Base-by-base conservation (phyloP, 2,329 filamentous ascomycete genomes). In the Fusarium sublunatum region DNA sequence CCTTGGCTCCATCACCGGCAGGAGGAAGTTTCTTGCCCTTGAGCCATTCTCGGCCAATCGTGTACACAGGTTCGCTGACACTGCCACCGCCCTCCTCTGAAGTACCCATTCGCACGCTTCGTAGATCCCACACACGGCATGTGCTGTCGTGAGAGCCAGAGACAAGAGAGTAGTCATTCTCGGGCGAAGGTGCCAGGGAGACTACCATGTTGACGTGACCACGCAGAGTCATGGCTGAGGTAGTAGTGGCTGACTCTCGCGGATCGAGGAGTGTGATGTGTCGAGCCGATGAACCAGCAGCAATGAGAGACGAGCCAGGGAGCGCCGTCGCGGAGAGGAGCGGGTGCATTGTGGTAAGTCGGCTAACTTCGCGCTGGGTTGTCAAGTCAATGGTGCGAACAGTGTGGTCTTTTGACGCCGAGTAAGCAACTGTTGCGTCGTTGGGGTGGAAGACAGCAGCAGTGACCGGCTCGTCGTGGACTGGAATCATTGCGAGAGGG, bases 251-350 rank as follows among this genome's bases (percentile, higher is more conserved):
- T 4, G 88, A 90, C 28, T 87, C 89, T 49, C 95, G 88, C 4
- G 94, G 94, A 75, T 99, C 95, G 67, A 98, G 86, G n/a, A 99
- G 84, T 1, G 92, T 94, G 73, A 99, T 91, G 78, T 96, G 92
- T 53, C 93, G 85, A 22, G 92, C 91, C 13, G 89, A 89, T 3
- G 92, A 96, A 57, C 93, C 95, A 22, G 92, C 90, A 3, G 87
- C 87, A 52, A 89, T 76, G 24, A 88, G 78, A 62, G 65, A 90
- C 78, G 72, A 84, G 78, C 87, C 83, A 2, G 88, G 86, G 12
- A 99, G 81, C 6, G 93, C 88, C 63, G 88, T 85, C 7, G 97
- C 82, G 28, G 89, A 93, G 59, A 96, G 85, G 7, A 99, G 84
- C 1, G 93, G 88, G 76, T 97, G 91, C 53, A 91, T 88, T 1